Base-by-base conservation (phyloP, 345 rosid species). In the Carallia brachiata region DNA sequence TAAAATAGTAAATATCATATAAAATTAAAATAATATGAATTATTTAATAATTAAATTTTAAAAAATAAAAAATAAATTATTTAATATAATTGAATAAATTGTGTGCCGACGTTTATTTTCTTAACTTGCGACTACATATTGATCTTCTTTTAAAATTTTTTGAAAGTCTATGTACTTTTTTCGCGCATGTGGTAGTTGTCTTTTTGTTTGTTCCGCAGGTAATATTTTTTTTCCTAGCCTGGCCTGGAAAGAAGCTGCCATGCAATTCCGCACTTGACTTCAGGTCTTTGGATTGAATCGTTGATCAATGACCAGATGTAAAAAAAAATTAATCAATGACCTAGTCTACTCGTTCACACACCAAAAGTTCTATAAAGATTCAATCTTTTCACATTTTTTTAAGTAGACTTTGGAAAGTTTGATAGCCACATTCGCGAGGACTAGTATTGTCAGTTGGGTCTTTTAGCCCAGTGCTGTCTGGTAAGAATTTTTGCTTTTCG, bases 221-320 rank as follows among this genome's bases (percentile, higher is more conserved):
- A 28, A 28, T 58, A 30, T 58, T 19, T 57, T 19, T 58, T 15
- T 12, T 30, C 61, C 0, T 3, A 4, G 61, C 36, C 17, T 44
- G 50, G 15, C 15, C 50, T 19, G 28, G 31, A 48, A 57, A 65
- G 70, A 67, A 71, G 67, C 27, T 6, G n/a, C 53, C 37, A 1
- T 27, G 77, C 56, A 72, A 66, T 31, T 19, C 23, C 70, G 13
- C 16, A 1, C 31, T 75, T 75, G 79, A 72, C 79, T 61, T 63
- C 32, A 13, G 55, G 71, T 65, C 77, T 52, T 66, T 57, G 23
- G 50, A 1, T 27, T 0, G n/a, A 66, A 0, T n/a, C 5, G 6
- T 6, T 4, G 23, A 23, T 23, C 23, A 23, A 23, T 23, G 23
- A 23, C 23, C 23, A 23, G 23, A 23, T 23, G 23, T 23, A 23